phyloP scores from a whole-genome alignment of 2,329 filamentous ascomycete species.

The Camillea tinctor region DNA sequence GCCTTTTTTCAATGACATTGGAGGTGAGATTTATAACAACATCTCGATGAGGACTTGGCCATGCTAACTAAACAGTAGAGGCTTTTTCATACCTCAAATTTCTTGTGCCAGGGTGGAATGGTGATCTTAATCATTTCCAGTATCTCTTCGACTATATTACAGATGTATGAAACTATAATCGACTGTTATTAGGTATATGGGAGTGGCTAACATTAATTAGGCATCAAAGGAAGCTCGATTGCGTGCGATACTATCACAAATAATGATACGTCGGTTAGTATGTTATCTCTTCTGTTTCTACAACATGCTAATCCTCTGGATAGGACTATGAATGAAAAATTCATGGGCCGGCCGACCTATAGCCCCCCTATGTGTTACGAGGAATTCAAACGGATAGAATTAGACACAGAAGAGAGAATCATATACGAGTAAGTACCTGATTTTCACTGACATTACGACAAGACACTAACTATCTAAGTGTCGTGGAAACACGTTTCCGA shows the following conservation, averaged over 20 bases:
- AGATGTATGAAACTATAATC: not conserved
- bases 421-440: slow-evolving; percentile 11
- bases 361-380: slow-evolving; percentile 3
- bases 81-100: slow-evolving; percentile 12
- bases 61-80: slow-evolving; percentile 7
- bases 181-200: not conserved
- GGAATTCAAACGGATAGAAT: not conserved
- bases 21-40: slow-evolving; percentile 1
- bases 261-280: not conserved
- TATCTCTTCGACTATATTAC: not conserved
- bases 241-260: not conserved
- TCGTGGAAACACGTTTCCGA: slow-evolving; percentile 2
- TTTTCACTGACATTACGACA: not conserved
- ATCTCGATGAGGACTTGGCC: no score
- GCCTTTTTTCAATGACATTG: slow-evolving; percentile 8
- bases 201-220: not conserved
- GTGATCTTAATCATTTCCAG: not conserved
- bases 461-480: not conserved
- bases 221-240: not conserved
- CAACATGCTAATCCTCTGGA: not conserved
- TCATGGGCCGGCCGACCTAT: slow-evolving; percentile 11
- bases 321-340: slow-evolving; percentile 7
- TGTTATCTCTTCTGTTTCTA: not conserved
- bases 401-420: slow-evolving; percentile 11
- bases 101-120: not conserved